These are phyloP conservation scores for Sphagnum fallax DNA, from an alignment of 228 moss, liverwort and hornwort genomes.

Conservation along the genomic window DNA sequence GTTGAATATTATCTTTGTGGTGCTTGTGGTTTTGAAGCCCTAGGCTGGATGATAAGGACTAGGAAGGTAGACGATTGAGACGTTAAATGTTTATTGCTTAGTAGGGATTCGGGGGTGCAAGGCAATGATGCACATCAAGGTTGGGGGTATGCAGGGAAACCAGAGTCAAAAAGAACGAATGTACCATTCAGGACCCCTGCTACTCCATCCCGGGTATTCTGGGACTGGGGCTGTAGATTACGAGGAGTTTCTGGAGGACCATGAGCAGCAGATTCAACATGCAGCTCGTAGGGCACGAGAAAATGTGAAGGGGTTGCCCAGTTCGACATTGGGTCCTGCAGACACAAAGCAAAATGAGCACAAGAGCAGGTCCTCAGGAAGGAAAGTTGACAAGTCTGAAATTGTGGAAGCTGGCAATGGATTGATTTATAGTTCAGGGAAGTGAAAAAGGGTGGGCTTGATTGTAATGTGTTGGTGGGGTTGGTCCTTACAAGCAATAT, in stretches of 20 bases:
- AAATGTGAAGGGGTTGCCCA: constrained; percentile 19
- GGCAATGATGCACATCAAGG: constrained; percentile 2
- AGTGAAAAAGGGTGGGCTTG: constrained; percentile 11
- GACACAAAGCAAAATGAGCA: constrained; percentile 42
- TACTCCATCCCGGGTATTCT: constrained; percentile 58
- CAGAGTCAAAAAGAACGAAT: constrained; percentile 63
- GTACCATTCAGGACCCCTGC: constrained; percentile 63
- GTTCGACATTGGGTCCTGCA: constrained; percentile 15
- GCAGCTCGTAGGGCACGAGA: constrained; percentile 39
- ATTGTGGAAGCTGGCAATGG: constrained; percentile 55
- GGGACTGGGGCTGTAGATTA: constrained; percentile 64
- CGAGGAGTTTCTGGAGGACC: constrained; percentile 61
- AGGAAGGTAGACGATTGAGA: background rate
- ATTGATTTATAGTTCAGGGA: constrained; percentile 36
- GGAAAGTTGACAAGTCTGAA: constrained; percentile 41
- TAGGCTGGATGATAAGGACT: background rate
- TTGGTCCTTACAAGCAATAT: no score
- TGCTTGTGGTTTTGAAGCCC: no score
- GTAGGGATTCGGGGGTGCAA: background rate
- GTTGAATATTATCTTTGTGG: background rate
- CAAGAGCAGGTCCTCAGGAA: constrained; percentile 21
- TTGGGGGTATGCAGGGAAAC: constrained; percentile 39
- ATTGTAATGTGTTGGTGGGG: no score
- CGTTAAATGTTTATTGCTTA: background rate
- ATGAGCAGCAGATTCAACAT: constrained; percentile 48